Percentiles rank a stretch among this genome's conserved stretches.
phyloP scores from a whole-genome alignment of 2,329 filamentous ascomycete species.

The Xylaria sp. region DNA sequence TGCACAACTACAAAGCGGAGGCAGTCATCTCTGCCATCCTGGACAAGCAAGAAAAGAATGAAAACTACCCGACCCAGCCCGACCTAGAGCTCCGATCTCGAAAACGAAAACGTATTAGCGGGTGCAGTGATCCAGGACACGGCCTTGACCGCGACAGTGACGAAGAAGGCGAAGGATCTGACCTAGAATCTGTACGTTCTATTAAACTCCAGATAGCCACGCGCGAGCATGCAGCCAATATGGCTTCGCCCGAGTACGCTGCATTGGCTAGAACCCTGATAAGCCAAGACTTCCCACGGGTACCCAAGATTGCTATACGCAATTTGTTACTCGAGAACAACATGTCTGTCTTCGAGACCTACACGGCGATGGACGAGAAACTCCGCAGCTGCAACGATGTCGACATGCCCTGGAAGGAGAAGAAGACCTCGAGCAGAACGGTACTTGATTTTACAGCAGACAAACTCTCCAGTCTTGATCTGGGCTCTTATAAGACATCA shows the following conservation, averaged over 20 bases:
- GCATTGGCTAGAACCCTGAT: slow-evolving; percentile 46
- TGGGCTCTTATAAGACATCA: slow-evolving; percentile 29
- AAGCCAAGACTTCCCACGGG: slow-evolving; percentile 50
- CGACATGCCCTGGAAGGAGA: slow-evolving; percentile 43
- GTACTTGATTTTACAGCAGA: slow-evolving; percentile 36
- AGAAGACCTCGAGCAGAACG: slow-evolving; percentile 44
- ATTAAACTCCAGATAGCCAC: slow-evolving; percentile 39
- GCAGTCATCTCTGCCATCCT: slow-evolving; percentile 53
- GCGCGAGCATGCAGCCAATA: slow-evolving; percentile 17
- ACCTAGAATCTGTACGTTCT: slow-evolving; percentile 28
- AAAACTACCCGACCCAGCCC: slow-evolving; percentile 51
- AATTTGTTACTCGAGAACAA: slow-evolving; percentile 40
- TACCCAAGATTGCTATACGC: slow-evolving; percentile 46
- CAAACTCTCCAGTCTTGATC: slow-evolving; percentile 35
- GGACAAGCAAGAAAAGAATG: slow-evolving; percentile 53
- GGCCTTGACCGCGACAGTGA: slow-evolving; percentile 32
- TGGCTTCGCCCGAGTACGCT: slow-evolving; percentile 31
- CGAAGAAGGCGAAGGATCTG: slow-evolving; percentile 35
- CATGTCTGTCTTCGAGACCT: slow-evolving; percentile 50
- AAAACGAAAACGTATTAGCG: slow-evolving; percentile 56
- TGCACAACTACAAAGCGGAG: slow-evolving; percentile 47
- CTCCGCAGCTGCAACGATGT: slow-evolving; percentile 38
- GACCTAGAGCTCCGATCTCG: slow-evolving; percentile 32
- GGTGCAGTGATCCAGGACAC: neutral
- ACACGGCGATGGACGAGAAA: slow-evolving; percentile 49